Percentiles rank a stretch among this genome's conserved stretches.
Evolutionary conservation across 2,329 filamentous ascomycete species (phyloP).

Genomic region (Atkinsonella hypoxylon): DNA sequence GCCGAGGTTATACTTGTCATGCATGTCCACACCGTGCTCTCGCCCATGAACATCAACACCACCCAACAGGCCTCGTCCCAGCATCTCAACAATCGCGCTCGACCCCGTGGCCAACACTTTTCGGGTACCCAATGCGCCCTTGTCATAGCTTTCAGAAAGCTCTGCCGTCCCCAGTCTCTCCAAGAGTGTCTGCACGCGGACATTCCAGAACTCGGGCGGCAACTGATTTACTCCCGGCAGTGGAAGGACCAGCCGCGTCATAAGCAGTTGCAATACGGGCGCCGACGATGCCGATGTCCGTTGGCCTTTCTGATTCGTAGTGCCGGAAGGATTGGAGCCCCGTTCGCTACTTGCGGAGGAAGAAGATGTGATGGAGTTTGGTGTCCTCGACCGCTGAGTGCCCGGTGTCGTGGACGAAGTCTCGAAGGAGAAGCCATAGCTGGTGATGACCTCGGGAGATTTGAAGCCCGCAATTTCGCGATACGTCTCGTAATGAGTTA

Average conservation of each 20-base stretch:
- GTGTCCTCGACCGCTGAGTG: slow-evolving; percentile 18
- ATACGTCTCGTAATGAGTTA: slow-evolving; percentile 48
- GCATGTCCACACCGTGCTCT: slow-evolving; percentile 8
- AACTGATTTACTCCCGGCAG: slow-evolving; percentile 56
- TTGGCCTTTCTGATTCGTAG: slow-evolving; percentile 8
- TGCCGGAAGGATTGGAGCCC: background rate
- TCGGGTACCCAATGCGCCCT: slow-evolving; percentile 59
- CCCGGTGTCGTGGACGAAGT: slow-evolving; percentile 11
- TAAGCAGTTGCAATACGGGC: slow-evolving; percentile 56
- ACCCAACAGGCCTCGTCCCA: slow-evolving; percentile 53
- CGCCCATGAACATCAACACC: slow-evolving; percentile 25
- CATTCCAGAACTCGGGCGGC: slow-evolving; percentile 51
- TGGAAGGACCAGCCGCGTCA: slow-evolving; percentile 51
- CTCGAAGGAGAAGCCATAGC: slow-evolving; percentile 60
- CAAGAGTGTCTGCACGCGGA: slow-evolving; percentile 48
- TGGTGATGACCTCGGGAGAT: slow-evolving; percentile 46
- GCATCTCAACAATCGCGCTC: slow-evolving; percentile 56
- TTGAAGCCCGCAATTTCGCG: slow-evolving; percentile 64
- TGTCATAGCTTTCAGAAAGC: slow-evolving; percentile 72
- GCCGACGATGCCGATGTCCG: slow-evolving; percentile 31
- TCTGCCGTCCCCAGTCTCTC: slow-evolving; percentile 52
- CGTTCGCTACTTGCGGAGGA: background rate
- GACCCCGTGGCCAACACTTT: slow-evolving; percentile 65
- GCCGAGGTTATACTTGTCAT: slow-evolving; percentile 39
- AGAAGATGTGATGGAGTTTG: slow-evolving; percentile 8